Percentiles rank a stretch among this genome's conserved stretches.
phyloP scores from a whole-genome alignment of 257 asterid species.

The Anisodus acutangulus region DNA sequence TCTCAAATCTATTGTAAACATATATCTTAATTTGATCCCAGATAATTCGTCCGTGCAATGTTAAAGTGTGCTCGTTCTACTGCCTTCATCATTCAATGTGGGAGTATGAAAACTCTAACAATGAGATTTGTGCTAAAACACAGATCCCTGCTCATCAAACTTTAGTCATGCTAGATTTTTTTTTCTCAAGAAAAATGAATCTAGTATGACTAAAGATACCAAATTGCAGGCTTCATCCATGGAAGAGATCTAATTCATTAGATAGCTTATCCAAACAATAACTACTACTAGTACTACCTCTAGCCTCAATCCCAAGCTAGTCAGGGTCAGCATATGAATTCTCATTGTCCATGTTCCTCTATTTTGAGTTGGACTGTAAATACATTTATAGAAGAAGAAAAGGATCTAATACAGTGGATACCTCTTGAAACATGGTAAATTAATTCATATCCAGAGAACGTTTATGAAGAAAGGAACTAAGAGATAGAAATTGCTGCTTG shows the following conservation, averaged over 20 bases:
- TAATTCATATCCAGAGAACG: background rate
- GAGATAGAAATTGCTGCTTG: background rate
- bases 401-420: background rate
- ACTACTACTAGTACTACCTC: background rate
- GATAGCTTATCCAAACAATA: background rate
- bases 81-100: background rate
- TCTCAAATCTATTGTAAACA: background rate
- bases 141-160: slow-evolving; percentile 6
- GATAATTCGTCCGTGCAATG: background rate
- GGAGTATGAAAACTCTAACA: background rate
- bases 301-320: background rate
- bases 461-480: background rate
- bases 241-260: background rate
- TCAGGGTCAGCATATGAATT: background rate
- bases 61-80: background rate
- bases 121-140: slow-evolving; percentile 5
- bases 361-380: slow-evolving; percentile 3
- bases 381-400: background rate
- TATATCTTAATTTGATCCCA: slow-evolving; percentile 22
- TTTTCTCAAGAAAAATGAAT: background rate
- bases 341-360: background rate
- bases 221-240: background rate
- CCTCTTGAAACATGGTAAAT: background rate
- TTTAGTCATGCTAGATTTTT: background rate
- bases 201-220: background rate